Conservation (phyloP, 2,329 filamentous ascomycete species). For the Pseudogymnoascus sp. region DNA sequence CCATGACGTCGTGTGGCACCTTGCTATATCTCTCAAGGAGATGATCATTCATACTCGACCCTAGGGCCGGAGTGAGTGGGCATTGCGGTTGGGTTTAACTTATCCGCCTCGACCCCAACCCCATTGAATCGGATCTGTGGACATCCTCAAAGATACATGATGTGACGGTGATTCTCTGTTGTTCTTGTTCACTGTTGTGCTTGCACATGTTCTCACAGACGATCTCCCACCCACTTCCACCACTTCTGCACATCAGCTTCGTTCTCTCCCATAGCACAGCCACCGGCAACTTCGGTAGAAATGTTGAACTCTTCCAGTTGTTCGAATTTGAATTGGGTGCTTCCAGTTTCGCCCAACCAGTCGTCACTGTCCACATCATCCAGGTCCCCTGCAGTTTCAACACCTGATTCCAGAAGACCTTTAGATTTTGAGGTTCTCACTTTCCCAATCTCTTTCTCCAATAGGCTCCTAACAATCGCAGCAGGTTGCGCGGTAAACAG, state of each 20-base stretch:
- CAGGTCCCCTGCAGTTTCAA: slow-evolving; percentile 52
- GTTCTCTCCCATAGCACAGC: slow-evolving; percentile 55
- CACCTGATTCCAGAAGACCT: slow-evolving; percentile 73
- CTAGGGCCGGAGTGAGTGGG: not conserved
- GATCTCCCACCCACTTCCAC: slow-evolving; percentile 83
- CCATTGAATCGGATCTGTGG: not conserved
- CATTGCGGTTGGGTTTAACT: not conserved
- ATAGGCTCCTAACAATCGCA: slow-evolving; percentile 59
- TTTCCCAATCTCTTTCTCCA: slow-evolving; percentile 74
- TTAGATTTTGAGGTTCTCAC: slow-evolving; percentile 70
- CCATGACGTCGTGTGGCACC: not conserved
- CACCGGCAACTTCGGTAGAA: slow-evolving; percentile 67
- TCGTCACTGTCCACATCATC: slow-evolving; percentile 66
- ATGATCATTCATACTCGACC: not conserved
- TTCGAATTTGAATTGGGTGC: slow-evolving; percentile 67
- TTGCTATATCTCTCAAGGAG: not conserved
- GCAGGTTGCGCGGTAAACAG: slow-evolving; percentile 86
- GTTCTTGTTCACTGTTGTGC: not conserved
- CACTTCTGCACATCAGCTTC: slow-evolving; percentile 69
- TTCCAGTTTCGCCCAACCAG: slow-evolving; percentile 75
- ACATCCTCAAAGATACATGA: not conserved
- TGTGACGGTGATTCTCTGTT: not conserved
- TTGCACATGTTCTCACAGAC: slow-evolving; percentile 44
- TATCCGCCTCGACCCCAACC: not conserved
- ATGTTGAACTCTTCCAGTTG: slow-evolving; percentile 80